Percentiles rank a stretch among this genome's conserved stretches.
Conservation (phyloP, 1,139 yeast genomes). For the Hemisphaericaspora xylanilytica region DNA sequence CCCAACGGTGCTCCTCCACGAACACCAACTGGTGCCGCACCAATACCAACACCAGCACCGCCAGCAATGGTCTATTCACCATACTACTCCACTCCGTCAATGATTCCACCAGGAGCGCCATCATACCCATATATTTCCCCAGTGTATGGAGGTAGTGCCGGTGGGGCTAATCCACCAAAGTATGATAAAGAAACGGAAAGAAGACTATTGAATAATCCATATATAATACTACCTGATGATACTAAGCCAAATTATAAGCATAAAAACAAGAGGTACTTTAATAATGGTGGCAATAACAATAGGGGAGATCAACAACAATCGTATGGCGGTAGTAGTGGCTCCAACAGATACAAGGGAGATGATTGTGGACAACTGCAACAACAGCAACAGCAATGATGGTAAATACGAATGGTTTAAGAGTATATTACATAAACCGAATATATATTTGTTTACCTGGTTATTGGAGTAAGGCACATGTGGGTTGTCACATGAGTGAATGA, state of each 20-base stretch:
- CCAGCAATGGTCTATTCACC: slow-evolving; percentile 11
- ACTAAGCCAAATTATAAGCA: not conserved
- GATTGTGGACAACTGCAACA: not conserved
- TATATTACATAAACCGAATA: too few relatives aligned
- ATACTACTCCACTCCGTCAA: slow-evolving; percentile 8
- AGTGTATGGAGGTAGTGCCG: not conserved
- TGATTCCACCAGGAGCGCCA: slow-evolving; percentile 4
- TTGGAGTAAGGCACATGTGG: too few relatives aligned
- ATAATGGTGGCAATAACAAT: not conserved
- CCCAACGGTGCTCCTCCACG: slow-evolving; percentile 4
- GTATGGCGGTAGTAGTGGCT: not conserved
- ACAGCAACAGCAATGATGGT: not conserved
- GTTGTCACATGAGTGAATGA: too few relatives aligned
- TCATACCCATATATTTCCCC: slow-evolving; percentile 2
- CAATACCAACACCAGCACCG: slow-evolving; percentile 6
- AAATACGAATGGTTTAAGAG: too few relatives aligned
- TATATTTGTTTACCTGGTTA: too few relatives aligned
- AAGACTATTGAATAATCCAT: slow-evolving; percentile 30
- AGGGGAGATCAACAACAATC: not conserved
- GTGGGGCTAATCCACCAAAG: slow-evolving; percentile 6
- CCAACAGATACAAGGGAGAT: not conserved
- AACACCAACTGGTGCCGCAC: slow-evolving; percentile 3
- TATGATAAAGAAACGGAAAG: slow-evolving; percentile 32
- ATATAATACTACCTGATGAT: slow-evolving; percentile 28
- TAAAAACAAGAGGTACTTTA: slow-evolving; percentile 3